Evolutionary conservation across 2,329 filamentous ascomycete genomes (phyloP), one percentile per base, ranked within the genome.

Genomic region (Chrysoporthe cubensis): DNA sequence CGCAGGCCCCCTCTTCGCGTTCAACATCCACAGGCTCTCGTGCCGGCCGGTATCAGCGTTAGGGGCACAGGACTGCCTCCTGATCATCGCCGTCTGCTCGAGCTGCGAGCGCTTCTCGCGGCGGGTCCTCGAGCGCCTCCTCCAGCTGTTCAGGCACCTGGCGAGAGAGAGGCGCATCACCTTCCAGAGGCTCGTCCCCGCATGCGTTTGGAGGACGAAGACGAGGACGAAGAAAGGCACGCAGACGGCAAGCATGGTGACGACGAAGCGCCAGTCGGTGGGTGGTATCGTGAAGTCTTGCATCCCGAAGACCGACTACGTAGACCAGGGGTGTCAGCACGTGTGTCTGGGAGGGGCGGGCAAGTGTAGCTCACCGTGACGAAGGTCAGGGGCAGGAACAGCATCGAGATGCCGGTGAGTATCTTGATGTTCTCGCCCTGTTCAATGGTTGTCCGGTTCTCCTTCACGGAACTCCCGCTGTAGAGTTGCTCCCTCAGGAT

Each of bases 341-440:
- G 18, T n/a, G 8, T 8, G 54, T 3, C 13, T 64, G 1, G 69
- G 64, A 65, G 60, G 42, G 37, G 1, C 14, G 2, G n/a, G 11
- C 11, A 1, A 2, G 32, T 21, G 4, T 2, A 34, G 75, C 79
- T 71, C 64, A 82, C 81, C 16, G 87, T 88, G 7, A 88, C 86
- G 73, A 89, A 89, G 0, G 86, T 88, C 32, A 89, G 76, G 2
- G 87, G 87, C 26, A 89, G 78, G 73, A 89, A 89, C 71, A 89
- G 82, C 74, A 89, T 84, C 59, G 84, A 87, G 46, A 88, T 86
- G 61, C 88, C 81, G 4, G 87, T 89, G 59, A 90, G 74, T 43
- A 85, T 78, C 71, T 87, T 87, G 72, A 89, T 88, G 73, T 89
- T 88, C 69, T 88, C 83, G 1, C 88, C 87, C 74, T 90, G 87